Conservation (phyloP, 169 alveolate genomes). For the Plasmodium cynomolgi region DNA sequence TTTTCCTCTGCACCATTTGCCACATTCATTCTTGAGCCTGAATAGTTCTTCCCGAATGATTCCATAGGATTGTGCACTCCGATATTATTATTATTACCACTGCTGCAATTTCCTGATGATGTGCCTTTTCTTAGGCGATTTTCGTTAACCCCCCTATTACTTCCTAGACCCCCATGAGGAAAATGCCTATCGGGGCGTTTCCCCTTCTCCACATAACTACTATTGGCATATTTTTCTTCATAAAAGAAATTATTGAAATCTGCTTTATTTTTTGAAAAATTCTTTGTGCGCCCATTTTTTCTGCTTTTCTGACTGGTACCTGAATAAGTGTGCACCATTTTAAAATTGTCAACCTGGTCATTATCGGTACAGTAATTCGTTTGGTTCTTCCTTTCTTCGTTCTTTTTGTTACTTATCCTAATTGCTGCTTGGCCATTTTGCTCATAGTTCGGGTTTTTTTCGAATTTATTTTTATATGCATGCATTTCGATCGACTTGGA, state of each 20-base stretch:
- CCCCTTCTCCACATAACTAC: conserved; percentile 13
- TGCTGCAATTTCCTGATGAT: not conserved
- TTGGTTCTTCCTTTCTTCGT: conserved; percentile 8
- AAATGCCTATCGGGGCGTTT: not conserved
- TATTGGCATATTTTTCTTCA: conserved; percentile 21
- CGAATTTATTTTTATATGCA: not conserved
- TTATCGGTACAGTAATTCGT: conserved; percentile 8
- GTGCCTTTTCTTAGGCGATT: not conserved
- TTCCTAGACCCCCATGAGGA: not conserved
- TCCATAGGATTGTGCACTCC: not conserved
- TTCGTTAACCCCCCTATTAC: not conserved
- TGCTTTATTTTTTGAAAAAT: conserved; percentile 31
- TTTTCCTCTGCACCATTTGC: conserved; percentile 7
- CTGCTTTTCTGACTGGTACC: conserved; percentile 17
- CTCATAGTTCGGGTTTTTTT: not conserved
- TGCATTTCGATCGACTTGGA: conserved; percentile 6
- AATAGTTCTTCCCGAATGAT: not conserved
- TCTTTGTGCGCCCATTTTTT: conserved; percentile 16
- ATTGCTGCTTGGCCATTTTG: conserved; percentile 11
- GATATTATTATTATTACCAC: not conserved
- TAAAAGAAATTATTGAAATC: conserved; percentile 22
- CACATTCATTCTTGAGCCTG: conserved; percentile 16
- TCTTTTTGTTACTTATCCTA: conserved; percentile 1
- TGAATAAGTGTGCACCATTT: conserved; percentile 11
- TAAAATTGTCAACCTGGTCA: conserved; percentile 53